Evolutionary conservation across 345 rosid species (phyloP), one percentile per base, ranked within the genome.

Genomic region (Acer negundo): DNA sequence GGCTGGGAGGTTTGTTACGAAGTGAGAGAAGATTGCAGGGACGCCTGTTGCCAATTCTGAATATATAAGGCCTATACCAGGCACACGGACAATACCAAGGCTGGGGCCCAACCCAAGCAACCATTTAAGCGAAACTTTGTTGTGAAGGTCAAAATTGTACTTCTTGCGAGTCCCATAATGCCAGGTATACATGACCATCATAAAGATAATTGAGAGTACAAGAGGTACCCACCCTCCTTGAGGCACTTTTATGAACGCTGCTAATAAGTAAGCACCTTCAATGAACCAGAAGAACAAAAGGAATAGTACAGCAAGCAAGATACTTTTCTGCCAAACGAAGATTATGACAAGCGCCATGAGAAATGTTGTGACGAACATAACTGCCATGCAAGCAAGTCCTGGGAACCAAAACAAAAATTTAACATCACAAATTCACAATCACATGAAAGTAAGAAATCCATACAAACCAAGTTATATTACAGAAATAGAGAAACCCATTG

Each of bases 51-150:
- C 99, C 74, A 93, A 82, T 80, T 95, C 99, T 0, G 99, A 89
- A 84, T 95, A 93, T 69, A 95, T 85, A 47, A 95, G 95, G 62
- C 99, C 99, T 79, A 93, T 93, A 62, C 99, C 98, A 23, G 96
- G 97, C 53, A 95, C 99, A 26, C 97, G 98, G 67, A 95, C 97
- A 69, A 95, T 93, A 12, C 97, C 98, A 63, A 95, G 99, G 79
- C 98, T 93, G 63, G 99, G 99, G 47, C 94, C 99, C 85, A 95
- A 80, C 51, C 99, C 95, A 28, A 95, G 89, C 77, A 95, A 72
- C 99, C 98, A 95, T 81, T 87, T 95, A 62, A 91, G 79, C 0
- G 98, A 93, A 65, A 95, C 98, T 89, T 95, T 95, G 92, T 95
- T 95, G 84, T 93, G 98, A 68, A 95, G 87, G 80, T 93, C 99